A percentile compares a stretch with the other conserved stretches of the same genome.
Evolutionary conservation across 192 early-diverging fungal genomes (phyloP).

Genomic region (Coemansia sp.): DNA sequence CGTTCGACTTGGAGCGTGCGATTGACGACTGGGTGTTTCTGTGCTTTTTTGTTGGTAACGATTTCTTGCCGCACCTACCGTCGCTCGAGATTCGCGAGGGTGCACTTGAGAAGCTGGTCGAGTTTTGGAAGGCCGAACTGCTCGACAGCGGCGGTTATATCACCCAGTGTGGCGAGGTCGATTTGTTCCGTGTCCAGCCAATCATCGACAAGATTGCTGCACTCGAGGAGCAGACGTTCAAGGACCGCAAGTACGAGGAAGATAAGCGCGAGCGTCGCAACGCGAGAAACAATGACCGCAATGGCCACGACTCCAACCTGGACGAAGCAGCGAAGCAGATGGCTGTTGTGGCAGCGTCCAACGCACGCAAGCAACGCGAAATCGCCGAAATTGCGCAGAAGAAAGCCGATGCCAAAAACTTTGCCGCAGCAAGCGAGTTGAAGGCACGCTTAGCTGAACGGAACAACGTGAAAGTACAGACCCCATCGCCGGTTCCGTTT

Average conservation of each 20-base stretch:
- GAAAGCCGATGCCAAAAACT: slow-evolving; percentile 39
- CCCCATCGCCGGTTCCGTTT: background rate
- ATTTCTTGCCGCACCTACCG: slow-evolving; percentile 94
- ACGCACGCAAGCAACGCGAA: slow-evolving; percentile 37
- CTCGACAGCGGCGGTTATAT: slow-evolving; percentile 78
- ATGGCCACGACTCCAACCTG: slow-evolving; percentile 13
- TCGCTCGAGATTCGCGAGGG: slow-evolving; percentile 94
- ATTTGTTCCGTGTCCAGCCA: slow-evolving; percentile 75
- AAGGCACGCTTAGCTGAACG: slow-evolving; percentile 57
- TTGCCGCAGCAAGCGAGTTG: slow-evolving; percentile 64
- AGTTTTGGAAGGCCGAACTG: slow-evolving; percentile 86
- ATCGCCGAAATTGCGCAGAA: slow-evolving; percentile 11
- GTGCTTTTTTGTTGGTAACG: slow-evolving; percentile 98
- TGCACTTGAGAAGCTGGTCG: slow-evolving; percentile 84
- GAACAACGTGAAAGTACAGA: background rate
- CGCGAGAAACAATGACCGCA: slow-evolving; percentile 4
- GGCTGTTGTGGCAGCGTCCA: slow-evolving; percentile 54
- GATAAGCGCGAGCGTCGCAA: slow-evolving; percentile 47
- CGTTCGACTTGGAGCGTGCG: slow-evolving; percentile 85
- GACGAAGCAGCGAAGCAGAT: slow-evolving; percentile 51
- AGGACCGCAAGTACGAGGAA: slow-evolving; percentile 61
- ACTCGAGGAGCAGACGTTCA: slow-evolving; percentile 79
- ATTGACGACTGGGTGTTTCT: slow-evolving; percentile 98
- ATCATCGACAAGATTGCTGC: slow-evolving; percentile 82
- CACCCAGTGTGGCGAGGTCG: slow-evolving; percentile 76